phyloP scores from a whole-genome alignment of 164 flowering plant genomes.

The Aristolochia contorta region DNA sequence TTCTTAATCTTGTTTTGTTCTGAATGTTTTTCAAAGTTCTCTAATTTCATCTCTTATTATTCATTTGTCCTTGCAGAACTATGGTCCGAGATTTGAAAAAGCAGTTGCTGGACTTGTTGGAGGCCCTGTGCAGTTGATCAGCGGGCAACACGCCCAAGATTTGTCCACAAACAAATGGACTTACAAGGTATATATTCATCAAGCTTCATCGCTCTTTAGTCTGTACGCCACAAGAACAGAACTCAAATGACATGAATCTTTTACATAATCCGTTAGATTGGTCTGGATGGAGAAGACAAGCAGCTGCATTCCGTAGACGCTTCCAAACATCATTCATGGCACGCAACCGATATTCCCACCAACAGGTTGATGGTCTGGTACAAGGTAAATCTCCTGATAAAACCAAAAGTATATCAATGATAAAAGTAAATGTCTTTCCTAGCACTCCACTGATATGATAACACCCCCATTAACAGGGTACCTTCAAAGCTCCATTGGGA shows the following conservation, averaged over 20 bases:
- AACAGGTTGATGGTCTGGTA: not conserved
- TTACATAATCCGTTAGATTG: constrained; percentile 10
- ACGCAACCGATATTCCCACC: not conserved
- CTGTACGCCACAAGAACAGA: no score
- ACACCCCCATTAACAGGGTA: constrained; percentile 17
- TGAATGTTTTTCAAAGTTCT: no score
- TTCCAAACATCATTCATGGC: not conserved
- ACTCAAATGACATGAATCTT: not conserved
- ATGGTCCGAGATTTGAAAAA: constrained; percentile 35
- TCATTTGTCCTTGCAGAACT: constrained; percentile 24
- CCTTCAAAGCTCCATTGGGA: constrained; percentile 41
- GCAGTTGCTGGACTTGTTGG: constrained; percentile 24
- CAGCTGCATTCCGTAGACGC: constrained; percentile 12
- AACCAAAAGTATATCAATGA: not conserved
- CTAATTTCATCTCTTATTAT: not conserved
- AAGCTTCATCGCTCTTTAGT: no score
- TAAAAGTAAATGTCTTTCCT: not conserved
- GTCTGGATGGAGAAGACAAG: constrained; percentile 30
- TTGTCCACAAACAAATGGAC: constrained; percentile 43
- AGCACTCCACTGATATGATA: not conserved
- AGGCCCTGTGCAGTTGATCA: constrained; percentile 34
- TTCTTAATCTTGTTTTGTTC: not conserved
- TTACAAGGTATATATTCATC: constrained; percentile 22
- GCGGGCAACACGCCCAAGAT: constrained; percentile 28
- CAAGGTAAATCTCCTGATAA: not conserved